Conservation (phyloP, 306 rosid species). For the Castanea mollissima region DNA sequence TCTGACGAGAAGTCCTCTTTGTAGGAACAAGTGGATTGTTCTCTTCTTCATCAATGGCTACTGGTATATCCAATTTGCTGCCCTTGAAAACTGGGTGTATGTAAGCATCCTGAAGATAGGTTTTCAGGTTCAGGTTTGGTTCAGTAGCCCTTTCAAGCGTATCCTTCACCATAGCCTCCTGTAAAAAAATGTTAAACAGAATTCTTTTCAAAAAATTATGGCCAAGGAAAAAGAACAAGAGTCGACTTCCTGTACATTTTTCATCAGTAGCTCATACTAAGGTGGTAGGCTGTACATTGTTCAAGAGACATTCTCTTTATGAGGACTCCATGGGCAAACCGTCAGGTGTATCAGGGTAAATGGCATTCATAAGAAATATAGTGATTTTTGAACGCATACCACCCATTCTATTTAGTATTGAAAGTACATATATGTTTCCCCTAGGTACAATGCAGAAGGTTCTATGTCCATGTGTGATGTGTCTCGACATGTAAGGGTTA, state of each 20-base stretch:
- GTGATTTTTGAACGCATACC: not conserved
- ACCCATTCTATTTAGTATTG: not conserved
- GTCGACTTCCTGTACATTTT: not conserved
- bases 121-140: constrained; percentile 66
- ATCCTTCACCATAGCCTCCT: constrained; percentile 96
- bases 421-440: too few relatives aligned
- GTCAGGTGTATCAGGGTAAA: not conserved
- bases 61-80: constrained; percentile 25
- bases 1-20: constrained; percentile 43
- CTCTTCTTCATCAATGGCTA: constrained; percentile 64
- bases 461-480: not conserved
- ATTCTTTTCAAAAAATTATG: not conserved
- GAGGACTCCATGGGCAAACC: not conserved
- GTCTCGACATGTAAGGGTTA: not conserved
- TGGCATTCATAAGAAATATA: not conserved
- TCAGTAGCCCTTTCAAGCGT: constrained; percentile 77
- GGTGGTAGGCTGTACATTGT: not conserved
- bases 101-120: constrained; percentile 68
- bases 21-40: constrained; percentile 72
- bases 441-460: not conserved
- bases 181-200: constrained; percentile 31
- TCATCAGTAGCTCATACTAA: not conserved
- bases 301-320: not conserved
- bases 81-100: constrained; percentile 72
- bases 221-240: not conserved